Base-by-base conservation (phyloP, 73 alveolate species). In the Paraurostyla sp. region DNA sequence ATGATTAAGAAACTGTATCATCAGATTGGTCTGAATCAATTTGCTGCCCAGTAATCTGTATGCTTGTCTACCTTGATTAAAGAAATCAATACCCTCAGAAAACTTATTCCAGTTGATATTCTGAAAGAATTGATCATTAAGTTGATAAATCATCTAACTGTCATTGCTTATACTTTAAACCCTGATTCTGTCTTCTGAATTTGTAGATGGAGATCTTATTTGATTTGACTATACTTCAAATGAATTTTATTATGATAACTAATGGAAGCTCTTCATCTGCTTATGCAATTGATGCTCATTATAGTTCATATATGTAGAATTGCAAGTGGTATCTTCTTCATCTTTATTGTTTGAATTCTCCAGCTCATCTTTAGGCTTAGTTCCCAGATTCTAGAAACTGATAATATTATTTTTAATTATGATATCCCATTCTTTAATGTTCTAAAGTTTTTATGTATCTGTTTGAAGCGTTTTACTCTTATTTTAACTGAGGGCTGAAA, bases 361-460 rank as follows among this genome's bases (percentile, higher is more conserved):
- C 20, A 3, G 6, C 18, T 43, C 7, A 48, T 45, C 87, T 36
- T 45, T 32, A 2, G 6, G 4, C 7, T 59, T 6, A 22, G 20
- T 46, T 11, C 9, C 4, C 3, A 43, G 33, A 3, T 3, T 4
- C 6, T 43, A 35, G 1, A 73, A 73, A 50, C 51, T 48, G 13
- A 73, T 23, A 73, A 30, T 22, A 40, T 16, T 51, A 25, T 51
- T 51, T 42, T 32, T 4, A 11, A 78, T 25, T 6, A 25, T 52
- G 11, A 78, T 78, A 20, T 78, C 89, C 89, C 89, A 78, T 78
- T 78, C 89, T 52, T 54, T 78, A 18, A 78, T 51, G 23, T 45
- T 25, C 16, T 29, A 9, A 4, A 54, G 25, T 35, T 43, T 22
- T 7, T 73, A 11, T 6, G 3, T 0, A 45, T 78, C 89, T 0